phyloP scores from a whole-genome alignment of 805 yeast species.

The Yarrowia porcina region DNA sequence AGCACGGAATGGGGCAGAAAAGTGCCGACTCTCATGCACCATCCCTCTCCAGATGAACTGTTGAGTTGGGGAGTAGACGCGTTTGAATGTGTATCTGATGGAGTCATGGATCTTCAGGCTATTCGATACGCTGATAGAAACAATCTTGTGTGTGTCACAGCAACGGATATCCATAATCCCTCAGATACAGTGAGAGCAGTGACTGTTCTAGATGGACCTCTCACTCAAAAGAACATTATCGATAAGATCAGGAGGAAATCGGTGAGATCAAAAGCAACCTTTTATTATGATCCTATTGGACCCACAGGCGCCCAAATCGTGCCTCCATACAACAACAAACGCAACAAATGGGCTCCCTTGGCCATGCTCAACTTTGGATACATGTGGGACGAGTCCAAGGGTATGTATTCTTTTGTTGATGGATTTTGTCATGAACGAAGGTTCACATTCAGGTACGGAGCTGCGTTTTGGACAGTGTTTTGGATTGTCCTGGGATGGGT shows the following conservation, averaged over 20 bases:
- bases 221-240: conserved; percentile 26
- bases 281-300: conserved; percentile 31
- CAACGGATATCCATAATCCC: conserved; percentile 31
- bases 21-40: conserved; percentile 29
- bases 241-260: background rate
- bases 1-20: conserved; percentile 28
- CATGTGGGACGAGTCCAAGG: conserved; percentile 31
- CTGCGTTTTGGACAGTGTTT: conserved; percentile 26
- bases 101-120: conserved; percentile 30
- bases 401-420: conserved; percentile 33
- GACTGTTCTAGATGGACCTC: conserved; percentile 29
- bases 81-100: conserved; percentile 32
- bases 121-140: conserved; percentile 28
- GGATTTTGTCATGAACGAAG: conserved; percentile 32
- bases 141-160: conserved; percentile 31
- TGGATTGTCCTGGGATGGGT: conserved; percentile 26
- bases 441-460: conserved; percentile 28
- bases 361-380: conserved; percentile 30
- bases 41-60: conserved; percentile 31
- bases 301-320: conserved; percentile 26
- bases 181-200: conserved; percentile 29
- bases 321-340: conserved; percentile 28
- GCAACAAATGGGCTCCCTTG: conserved; percentile 29
- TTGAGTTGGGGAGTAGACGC: conserved; percentile 33
- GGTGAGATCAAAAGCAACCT: background rate